Evolutionary conservation across 179 eudicot genomes (phyloP), one percentile per base, ranked within the genome.

Genomic region (Patellifolia procumbens): DNA sequence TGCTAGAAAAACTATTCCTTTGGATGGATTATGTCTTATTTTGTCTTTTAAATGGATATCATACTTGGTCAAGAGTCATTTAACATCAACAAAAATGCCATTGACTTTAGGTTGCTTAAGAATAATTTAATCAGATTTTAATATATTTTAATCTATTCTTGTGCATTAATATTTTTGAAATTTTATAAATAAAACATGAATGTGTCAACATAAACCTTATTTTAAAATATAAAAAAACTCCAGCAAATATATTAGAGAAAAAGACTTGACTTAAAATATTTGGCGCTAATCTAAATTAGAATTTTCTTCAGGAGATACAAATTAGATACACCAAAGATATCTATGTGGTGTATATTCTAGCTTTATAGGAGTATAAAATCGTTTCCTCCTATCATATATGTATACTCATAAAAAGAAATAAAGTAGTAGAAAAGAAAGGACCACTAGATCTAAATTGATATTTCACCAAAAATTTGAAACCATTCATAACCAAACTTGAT

Each of bases 401-500:
- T 19, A 12, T 12, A 49, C 20, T 17, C 53, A 49, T 9, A 49
- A 49, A 49, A 49, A 16, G 12, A 3, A 16, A 29, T 0, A 31
- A 31, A 11, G 12, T 0, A 59, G 0, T 0, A 59, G 12, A 0
- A 61, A 31, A 16, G 13, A 32, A 31, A 29, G 2, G 13, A 60
- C 12, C 1, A 29, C 6, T 26, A 60, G 11, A 60, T 19, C 1
- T 66, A 42, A 10, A 45, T 22, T 15, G 34, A 13, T 68, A 45
- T 68, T 15, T 68, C 53, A 68, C 43, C 72, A 15, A 45, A 68
- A 6, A 68, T 46, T 67, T 0, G 1, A 68, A 26, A 39, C 32
- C n/a, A 68, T 46, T 68, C 56, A 68, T 43, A 46, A 68, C 35
- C 22, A 68, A 68, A 45, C 39, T 26, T 46, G 56, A 46, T 45